phyloP scores from a whole-genome alignment of 768 basidiomycete genomes.

The Melanogaster broomeanus region DNA sequence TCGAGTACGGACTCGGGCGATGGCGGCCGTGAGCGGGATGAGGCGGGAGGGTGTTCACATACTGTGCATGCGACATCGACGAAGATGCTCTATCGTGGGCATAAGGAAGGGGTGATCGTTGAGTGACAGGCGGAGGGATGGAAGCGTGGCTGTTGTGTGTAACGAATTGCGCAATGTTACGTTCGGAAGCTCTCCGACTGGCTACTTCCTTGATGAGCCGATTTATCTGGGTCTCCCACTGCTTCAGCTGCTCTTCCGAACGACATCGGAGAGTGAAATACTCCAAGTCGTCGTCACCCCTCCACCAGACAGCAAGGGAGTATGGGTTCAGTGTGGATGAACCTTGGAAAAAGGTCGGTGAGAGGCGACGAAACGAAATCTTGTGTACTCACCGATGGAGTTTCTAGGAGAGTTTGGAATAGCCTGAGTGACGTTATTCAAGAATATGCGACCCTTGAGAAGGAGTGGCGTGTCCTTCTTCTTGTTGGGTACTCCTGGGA shows the following conservation, averaged over 20 bases:
- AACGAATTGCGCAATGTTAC: slow-evolving; percentile 54
- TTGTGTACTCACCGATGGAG: slow-evolving; percentile 55
- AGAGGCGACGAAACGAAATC: slow-evolving; percentile 2
- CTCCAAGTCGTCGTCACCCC: slow-evolving; percentile 90
- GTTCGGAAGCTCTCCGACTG: slow-evolving; percentile 68
- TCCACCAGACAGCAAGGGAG: slow-evolving; percentile 91
- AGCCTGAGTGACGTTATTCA: slow-evolving; percentile 92
- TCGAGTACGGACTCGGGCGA: slow-evolving; percentile 38
- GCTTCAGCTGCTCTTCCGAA: slow-evolving; percentile 86
- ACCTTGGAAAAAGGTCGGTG: slow-evolving; percentile 32
- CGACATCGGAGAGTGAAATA: slow-evolving; percentile 94
- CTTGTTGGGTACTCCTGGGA: slow-evolving; percentile 55
- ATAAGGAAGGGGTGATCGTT: slow-evolving; percentile 36
- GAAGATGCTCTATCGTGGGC: slow-evolving; percentile 40
- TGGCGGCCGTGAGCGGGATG: slow-evolving; percentile 37
- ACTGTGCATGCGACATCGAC: slow-evolving; percentile 30
- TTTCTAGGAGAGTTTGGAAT: slow-evolving; percentile 58
- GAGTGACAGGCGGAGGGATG: slow-evolving; percentile 36
- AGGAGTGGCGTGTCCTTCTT: slow-evolving; percentile 81
- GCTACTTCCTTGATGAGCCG: slow-evolving; percentile 80
- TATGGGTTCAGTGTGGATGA: slow-evolving; percentile 58
- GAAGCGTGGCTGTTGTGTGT: slow-evolving; percentile 44
- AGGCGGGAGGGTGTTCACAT: slow-evolving; percentile 33
- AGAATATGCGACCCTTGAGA: slow-evolving; percentile 94
- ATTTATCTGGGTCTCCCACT: slow-evolving; percentile 91